These are phyloP conservation scores for Neopestalotiopsis sp. DNA, from an alignment of 2,329 filamentous ascomycete species.

Conservation along the genomic window DNA sequence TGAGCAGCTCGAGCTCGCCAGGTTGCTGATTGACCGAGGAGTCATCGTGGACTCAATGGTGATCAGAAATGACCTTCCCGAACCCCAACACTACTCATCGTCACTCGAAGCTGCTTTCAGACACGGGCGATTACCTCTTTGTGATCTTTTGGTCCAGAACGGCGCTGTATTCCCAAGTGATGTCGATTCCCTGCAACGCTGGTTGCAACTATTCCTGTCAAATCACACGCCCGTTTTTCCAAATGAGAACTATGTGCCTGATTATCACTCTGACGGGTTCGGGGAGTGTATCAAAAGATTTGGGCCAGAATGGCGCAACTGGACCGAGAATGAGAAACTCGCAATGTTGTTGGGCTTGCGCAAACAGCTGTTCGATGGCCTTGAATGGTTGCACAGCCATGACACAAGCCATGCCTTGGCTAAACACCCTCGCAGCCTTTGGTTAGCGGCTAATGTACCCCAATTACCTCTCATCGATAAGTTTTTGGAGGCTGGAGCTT, in stretches of 20 bases:
- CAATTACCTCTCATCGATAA: background rate
- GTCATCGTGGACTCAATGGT: background rate
- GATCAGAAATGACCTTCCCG: background rate
- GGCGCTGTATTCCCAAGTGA: background rate
- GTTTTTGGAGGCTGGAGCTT: background rate
- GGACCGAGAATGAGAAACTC: background rate
- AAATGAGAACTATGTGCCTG: background rate
- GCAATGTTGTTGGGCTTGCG: background rate
- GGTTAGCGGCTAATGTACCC: background rate
- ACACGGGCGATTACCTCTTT: background rate
- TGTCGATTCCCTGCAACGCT: background rate
- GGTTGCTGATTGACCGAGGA: background rate
- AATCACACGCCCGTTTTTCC: background rate
- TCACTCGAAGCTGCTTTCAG: background rate
- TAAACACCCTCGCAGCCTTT: constrained; percentile 5
- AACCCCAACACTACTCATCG: background rate
- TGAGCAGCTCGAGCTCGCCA: background rate
- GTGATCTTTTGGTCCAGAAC: background rate
- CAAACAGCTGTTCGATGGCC: background rate
- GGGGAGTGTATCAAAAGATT: background rate
- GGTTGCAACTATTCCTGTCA: background rate
- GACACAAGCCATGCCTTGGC: background rate
- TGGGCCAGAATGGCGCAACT: background rate
- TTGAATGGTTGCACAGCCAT: background rate
- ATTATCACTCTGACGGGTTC: background rate